Conservation (phyloP, 257 asterid genomes). For the Penstemon eatonii region DNA sequence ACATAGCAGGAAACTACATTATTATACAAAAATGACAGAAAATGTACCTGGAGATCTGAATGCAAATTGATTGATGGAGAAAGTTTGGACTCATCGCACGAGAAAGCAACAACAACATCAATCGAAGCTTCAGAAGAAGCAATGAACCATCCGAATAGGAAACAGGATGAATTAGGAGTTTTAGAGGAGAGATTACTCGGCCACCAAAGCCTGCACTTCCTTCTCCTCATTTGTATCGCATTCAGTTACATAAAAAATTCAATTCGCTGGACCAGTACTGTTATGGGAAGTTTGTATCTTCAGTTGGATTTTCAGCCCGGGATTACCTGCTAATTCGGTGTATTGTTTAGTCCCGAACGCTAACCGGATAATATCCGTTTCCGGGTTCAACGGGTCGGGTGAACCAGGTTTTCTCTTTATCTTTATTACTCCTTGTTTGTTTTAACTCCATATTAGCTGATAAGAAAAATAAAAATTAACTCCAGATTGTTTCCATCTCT, state of each 20-base stretch:
- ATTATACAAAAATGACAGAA: slow-evolving; percentile 13
- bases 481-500: too few species aligned
- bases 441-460: too few species aligned
- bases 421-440: too few species aligned
- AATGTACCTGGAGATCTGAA: slow-evolving; percentile 53
- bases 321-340: too few species aligned
- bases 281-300: too few species aligned
- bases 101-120: slow-evolving; percentile 73
- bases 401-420: too few species aligned
- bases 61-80: slow-evolving; percentile 30
- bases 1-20: neutral
- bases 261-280: too few species aligned
- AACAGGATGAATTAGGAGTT: slow-evolving; percentile 41
- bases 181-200: slow-evolving; percentile 54
- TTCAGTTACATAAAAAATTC: neutral
- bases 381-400: too few species aligned
- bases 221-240: slow-evolving; percentile 21
- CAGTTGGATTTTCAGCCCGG: too few species aligned
- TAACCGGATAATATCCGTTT: too few species aligned
- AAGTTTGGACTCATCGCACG: slow-evolving; percentile 43
- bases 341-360: too few species aligned
- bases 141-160: slow-evolving; percentile 79
- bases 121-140: slow-evolving; percentile 53
- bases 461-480: too few species aligned
- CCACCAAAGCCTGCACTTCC: slow-evolving; percentile 94